phyloP scores from a whole-genome alignment of 108 stramenopile species.

The Cyclostephanos tholiformis region DNA sequence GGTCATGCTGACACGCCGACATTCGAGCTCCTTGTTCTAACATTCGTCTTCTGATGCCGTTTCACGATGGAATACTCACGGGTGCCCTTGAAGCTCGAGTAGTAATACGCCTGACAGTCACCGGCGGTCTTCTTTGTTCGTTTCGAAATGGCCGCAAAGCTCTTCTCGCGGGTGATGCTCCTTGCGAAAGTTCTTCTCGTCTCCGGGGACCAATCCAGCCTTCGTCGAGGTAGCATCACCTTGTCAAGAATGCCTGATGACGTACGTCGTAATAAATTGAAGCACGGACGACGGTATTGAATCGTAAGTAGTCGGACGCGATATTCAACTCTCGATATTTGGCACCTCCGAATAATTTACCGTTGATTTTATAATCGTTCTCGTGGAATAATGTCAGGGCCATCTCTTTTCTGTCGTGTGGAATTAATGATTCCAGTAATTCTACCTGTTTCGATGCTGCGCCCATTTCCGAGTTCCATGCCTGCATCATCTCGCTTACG shows the following conservation, averaged over 20 bases:
- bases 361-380: constrained; percentile 23
- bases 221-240: constrained; percentile 20
- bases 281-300: background rate
- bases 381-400: constrained; percentile 31
- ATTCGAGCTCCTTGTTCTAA: constrained; percentile 4
- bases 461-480: constrained; percentile 23
- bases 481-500: constrained; percentile 1
- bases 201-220: constrained; percentile 19
- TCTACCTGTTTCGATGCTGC: constrained; percentile 1
- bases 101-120: constrained; percentile 33
- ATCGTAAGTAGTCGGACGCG: background rate
- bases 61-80: constrained; percentile 19
- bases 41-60: background rate
- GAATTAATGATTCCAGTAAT: constrained; percentile 28
- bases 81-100: constrained; percentile 27
- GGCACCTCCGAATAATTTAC: background rate
- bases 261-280: background rate
- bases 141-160: constrained; percentile 11
- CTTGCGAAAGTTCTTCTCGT: constrained; percentile 17
- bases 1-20: background rate
- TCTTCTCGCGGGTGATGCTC: constrained; percentile 19
- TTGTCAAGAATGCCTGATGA: constrained; percentile 21
- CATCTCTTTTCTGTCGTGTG: constrained; percentile 35
- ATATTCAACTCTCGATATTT: background rate
- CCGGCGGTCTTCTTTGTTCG: background rate